phyloP scores from a whole-genome alignment of 2,329 filamentous ascomycete genomes.

The Albifimbria verrucaria region DNA sequence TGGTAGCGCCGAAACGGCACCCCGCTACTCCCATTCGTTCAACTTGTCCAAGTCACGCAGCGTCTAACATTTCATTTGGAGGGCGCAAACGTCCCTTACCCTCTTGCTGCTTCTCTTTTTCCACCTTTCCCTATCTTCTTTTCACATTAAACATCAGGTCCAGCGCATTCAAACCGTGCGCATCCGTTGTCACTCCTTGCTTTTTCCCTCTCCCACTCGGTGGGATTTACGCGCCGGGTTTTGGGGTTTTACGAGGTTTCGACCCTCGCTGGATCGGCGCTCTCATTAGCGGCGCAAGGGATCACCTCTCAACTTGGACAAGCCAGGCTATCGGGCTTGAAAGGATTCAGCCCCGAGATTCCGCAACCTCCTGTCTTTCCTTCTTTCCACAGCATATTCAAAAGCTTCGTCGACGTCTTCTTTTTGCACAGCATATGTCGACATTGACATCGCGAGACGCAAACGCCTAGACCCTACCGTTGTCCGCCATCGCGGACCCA shows the following conservation, averaged over 20 bases:
- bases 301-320: background rate
- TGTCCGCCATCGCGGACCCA: background rate
- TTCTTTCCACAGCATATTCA: background rate
- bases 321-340: background rate
- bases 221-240: background rate
- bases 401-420: background rate
- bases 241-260: background rate
- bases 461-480: background rate
- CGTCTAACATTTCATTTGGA: no score
- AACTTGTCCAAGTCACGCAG: no score
- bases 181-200: background rate
- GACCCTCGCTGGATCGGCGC: background rate
- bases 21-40: no score
- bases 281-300: background rate
- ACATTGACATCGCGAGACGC: no score
- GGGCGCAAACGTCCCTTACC: no score
- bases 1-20: no score
- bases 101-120: no score
- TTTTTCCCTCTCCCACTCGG: background rate
- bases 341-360: background rate
- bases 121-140: no score
- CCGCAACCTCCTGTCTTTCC: background rate
- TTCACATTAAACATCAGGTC: no score
- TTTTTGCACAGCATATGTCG: no score
- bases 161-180: no score